These are phyloP conservation scores for Pochonia chlamydosporia DNA, from an alignment of 2,329 filamentous ascomycete species.

Conservation along the genomic window DNA sequence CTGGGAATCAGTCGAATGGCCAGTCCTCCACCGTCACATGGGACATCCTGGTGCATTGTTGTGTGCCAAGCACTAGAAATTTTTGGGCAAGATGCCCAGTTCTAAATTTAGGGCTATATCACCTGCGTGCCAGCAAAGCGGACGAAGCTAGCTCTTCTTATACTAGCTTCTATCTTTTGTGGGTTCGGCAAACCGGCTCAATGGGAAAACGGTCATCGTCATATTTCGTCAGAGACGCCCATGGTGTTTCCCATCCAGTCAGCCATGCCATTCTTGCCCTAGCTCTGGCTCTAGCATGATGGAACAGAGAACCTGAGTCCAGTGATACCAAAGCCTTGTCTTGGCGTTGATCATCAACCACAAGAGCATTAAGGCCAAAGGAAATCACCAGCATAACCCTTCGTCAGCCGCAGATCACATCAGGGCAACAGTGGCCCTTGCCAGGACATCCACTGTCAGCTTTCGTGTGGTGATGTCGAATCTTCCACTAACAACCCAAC, in stretches of 20 bases:
- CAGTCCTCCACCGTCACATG: too few species aligned
- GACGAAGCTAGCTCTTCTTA: not conserved
- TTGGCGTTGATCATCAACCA: not conserved
- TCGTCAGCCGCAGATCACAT: not conserved
- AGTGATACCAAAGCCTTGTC: not conserved
- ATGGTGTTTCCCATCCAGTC: not conserved
- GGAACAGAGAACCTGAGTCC: not conserved
- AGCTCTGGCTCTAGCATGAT: not conserved
- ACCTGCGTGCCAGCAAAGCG: not conserved
- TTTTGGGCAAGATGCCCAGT: too few species aligned
- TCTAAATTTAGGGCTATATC: slow-evolving; percentile 6
- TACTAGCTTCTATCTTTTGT: not conserved
- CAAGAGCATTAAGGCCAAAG: not conserved
- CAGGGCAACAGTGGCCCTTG: slow-evolving; percentile 6
- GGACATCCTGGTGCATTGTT: too few species aligned
- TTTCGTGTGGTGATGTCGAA: too few species aligned
- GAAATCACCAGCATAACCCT: not conserved
- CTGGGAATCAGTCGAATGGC: too few species aligned
- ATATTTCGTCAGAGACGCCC: not conserved
- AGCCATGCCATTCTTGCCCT: slow-evolving; percentile 3
- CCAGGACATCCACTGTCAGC: too few species aligned
- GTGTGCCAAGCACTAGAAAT: too few species aligned
- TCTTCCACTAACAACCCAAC: too few species aligned
- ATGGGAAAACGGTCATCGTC: slow-evolving; percentile 3
- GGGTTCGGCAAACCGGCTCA: slow-evolving; percentile 7